Evolutionary conservation across 345 rosid species (phyloP), one percentile per base, ranked within the genome.

Genomic region (Lumnitzera littorea): DNA sequence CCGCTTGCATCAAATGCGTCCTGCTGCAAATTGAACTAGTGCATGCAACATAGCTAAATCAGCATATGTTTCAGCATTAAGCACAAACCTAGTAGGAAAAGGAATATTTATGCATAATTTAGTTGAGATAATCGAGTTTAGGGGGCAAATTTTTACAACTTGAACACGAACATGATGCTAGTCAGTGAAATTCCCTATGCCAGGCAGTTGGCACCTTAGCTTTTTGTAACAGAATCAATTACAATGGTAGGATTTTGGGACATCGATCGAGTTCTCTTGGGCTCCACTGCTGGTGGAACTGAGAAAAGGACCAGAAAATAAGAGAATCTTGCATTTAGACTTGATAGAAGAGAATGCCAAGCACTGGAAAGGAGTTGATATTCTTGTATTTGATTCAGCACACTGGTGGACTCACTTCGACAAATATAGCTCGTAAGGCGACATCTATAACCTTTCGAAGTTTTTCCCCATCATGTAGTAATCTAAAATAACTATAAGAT

Each of bases 321-420:
- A 76, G 78, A 85, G 96, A 71, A 64, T 89, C 16, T 70, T 92
- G 62, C 91, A 90, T 70, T 76, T 94, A 74, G 99, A 94, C 73
- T 62, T 63, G 84, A 84, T 94, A 53, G 96, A 94, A 73, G 95
- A 81, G 72, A 90, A 87, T 71, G 99, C 99, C 48, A 82, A 83
- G 82, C 88, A 78, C 14, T 94, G 97, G 96, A 79, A 95, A 58
- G 82, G 85, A 55, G 91, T 76, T 12, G 91, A 94, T 68, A 53
- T 90, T 62, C 91, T 94, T 60, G 96, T 90, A 55, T 94, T 94
- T 48, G 97, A 94, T 62, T 87, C 96, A 0, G 99, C 97, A 72
- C 99, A 94, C 50, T 94, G 99, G 99, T 90, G 97, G 97, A 87
- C 95, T 72, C 99, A 88, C 64, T 84, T 90, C n/a, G 87, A 85